Conservation (phyloP, 768 basidiomycete species). For the Serendipita sp. region DNA sequence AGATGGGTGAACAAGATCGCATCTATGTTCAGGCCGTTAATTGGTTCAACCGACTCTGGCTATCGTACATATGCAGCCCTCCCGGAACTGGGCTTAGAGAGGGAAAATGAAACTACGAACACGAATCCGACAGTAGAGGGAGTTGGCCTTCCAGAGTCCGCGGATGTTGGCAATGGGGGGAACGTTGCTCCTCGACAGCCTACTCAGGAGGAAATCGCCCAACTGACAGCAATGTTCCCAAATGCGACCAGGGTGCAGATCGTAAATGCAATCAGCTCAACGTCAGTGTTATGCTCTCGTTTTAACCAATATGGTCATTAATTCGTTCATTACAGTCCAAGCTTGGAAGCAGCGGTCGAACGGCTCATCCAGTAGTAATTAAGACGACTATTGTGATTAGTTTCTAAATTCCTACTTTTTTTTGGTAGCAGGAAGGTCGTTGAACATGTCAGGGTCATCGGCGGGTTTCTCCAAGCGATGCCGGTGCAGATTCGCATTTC, state of each 20-base stretch:
- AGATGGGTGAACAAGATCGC: constrained; percentile 37
- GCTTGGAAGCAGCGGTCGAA: constrained; percentile 70
- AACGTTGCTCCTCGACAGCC: constrained; percentile 56
- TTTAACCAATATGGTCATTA: constrained; percentile 2
- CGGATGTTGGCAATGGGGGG: constrained; percentile 37
- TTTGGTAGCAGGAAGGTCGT: no score
- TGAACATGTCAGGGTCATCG: no score
- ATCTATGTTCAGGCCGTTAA: constrained; percentile 41
- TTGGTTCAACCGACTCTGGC: constrained; percentile 47
- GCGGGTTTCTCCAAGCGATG: no score
- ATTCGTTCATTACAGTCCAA: constrained; percentile 31
- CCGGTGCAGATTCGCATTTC: no score
- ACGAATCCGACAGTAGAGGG: constrained; percentile 14
- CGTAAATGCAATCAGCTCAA: constrained; percentile 49
- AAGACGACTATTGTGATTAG: no score
- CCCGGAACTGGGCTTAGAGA: constrained; percentile 29
- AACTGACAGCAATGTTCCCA: constrained; percentile 71
- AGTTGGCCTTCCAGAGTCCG: constrained; percentile 16
- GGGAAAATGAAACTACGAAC: constrained; percentile 12
- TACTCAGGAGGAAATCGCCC: constrained; percentile 55
- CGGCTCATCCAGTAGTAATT: constrained; percentile 24
- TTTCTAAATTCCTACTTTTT: no score
- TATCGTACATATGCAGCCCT: constrained; percentile 57
- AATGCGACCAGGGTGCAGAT: constrained; percentile 55
- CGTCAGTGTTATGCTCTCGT: constrained; percentile 39